phyloP scores from a whole-genome alignment of 352 stramenopile genomes.

The Elongisporangium undulatum region DNA sequence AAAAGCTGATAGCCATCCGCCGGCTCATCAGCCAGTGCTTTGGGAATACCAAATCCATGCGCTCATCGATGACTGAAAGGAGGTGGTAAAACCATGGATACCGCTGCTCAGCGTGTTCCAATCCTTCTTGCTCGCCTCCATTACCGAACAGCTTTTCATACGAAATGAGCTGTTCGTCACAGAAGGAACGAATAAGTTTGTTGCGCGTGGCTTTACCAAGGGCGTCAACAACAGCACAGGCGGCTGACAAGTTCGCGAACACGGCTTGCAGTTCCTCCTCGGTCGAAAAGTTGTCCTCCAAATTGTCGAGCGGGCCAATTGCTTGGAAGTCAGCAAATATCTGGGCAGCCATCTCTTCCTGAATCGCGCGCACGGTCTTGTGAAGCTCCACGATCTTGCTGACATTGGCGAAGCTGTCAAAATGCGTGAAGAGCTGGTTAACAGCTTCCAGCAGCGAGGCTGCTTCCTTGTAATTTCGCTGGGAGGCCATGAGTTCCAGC shows the following conservation, averaged over 20 bases:
- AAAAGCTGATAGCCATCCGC: conserved; percentile 91
- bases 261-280: conserved; percentile 62
- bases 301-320: conserved; percentile 61
- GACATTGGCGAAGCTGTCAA: conserved; percentile 93
- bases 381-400: conserved; percentile 92
- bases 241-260: conserved; percentile 61
- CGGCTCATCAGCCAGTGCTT: conserved; percentile 95
- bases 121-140: conserved; percentile 39
- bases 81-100: conserved; percentile 84
- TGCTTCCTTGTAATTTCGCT: conserved; percentile 93
- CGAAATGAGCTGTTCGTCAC: conserved; percentile 49
- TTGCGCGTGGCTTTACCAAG: conserved; percentile 62
- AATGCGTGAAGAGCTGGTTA: conserved; percentile 94
- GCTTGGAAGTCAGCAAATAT: conserved; percentile 91
- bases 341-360: conserved; percentile 82
- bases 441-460: conserved; percentile 96
- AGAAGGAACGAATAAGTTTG: conserved; percentile 72
- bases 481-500: conserved; percentile 70
- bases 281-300: conserved; percentile 71
- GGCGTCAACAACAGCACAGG: conserved; percentile 63
- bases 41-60: conserved; percentile 94
- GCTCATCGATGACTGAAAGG: conserved; percentile 56
- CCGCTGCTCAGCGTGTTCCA: conserved; percentile 62
- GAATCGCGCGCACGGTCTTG: conserved; percentile 87
- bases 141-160: conserved; percentile 69